Conservation (phyloP, 306 rosid genomes). For the Calophaca sinica region DNA sequence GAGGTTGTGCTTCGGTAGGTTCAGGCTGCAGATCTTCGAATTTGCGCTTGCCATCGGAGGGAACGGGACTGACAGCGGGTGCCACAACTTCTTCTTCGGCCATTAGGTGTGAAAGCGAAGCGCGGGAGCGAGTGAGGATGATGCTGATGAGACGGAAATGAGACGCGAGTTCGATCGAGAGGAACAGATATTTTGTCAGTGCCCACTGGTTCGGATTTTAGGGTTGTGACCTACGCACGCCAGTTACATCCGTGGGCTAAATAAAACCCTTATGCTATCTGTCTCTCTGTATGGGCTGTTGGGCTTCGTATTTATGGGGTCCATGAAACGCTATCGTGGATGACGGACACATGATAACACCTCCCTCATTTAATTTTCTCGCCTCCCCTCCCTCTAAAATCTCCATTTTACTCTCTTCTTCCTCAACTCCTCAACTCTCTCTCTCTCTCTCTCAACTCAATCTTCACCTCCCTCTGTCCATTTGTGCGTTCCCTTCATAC, state of each 20-base stretch:
- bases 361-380: no score
- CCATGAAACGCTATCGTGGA: no score
- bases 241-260: constrained; percentile 5
- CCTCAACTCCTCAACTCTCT: no score
- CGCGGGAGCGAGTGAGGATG: not conserved
- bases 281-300: not conserved
- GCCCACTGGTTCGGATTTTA: constrained; percentile 38
- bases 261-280: not conserved
- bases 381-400: no score
- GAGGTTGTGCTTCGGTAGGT: constrained; percentile 43
- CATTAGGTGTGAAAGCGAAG: constrained; percentile 53
- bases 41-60: constrained; percentile 84
- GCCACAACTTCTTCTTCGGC: constrained; percentile 76
- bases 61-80: constrained; percentile 57
- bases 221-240: constrained; percentile 43
- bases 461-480: no score
- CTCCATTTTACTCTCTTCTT: no score
- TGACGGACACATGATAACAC: no score
- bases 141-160: not conserved
- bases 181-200: constrained; percentile 33
- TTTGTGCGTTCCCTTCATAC: no score
- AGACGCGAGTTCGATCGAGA: constrained; percentile 26
- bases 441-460: no score
- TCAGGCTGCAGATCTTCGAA: constrained; percentile 76
- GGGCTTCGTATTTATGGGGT: not conserved